Evolutionary conservation across 164 flowering plant species (phyloP).

Genomic region (Tetrastigma voinierianum): DNA sequence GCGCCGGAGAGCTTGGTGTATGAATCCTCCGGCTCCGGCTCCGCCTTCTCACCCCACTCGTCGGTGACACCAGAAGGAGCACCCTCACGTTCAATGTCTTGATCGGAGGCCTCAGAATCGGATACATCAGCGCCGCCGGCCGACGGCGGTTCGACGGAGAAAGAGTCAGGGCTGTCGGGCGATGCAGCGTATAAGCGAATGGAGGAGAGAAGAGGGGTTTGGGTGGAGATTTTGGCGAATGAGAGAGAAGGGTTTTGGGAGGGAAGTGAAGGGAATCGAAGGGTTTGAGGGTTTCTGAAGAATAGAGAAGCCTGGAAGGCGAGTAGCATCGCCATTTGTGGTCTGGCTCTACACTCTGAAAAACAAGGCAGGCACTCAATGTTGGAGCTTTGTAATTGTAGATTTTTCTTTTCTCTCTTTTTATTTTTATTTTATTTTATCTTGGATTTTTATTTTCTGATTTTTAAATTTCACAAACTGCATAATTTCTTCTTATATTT

Average conservation of each 20-base stretch:
- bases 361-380: too few relatives aligned
- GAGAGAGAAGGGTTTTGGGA: constrained; percentile 8
- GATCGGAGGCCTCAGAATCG: too few relatives aligned
- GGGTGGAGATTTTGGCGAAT: neutral
- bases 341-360: too few relatives aligned
- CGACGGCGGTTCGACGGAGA: neutral
- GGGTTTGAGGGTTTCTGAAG: constrained; percentile 11
- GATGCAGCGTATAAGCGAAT: constrained; percentile 12
- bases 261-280: constrained; percentile 2
- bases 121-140: neutral
- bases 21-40: constrained; percentile 31
- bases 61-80: constrained; percentile 25
- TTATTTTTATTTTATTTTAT: too few relatives aligned
- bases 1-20: constrained; percentile 35
- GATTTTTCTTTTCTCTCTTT: too few relatives aligned
- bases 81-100: neutral
- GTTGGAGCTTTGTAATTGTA: too few relatives aligned
- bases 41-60: constrained; percentile 81
- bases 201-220: constrained; percentile 10
- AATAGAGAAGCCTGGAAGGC: constrained; percentile 19
- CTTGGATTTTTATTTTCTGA: too few relatives aligned
- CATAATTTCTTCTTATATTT: too few relatives aligned
- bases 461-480: too few relatives aligned
- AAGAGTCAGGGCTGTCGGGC: constrained; percentile 6
- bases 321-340: constrained; percentile 15